Percentiles rank a stretch among this genome's conserved stretches.
Conservation (phyloP, 176 grass and related monocot genomes). For the Musa acuminata region DNA sequence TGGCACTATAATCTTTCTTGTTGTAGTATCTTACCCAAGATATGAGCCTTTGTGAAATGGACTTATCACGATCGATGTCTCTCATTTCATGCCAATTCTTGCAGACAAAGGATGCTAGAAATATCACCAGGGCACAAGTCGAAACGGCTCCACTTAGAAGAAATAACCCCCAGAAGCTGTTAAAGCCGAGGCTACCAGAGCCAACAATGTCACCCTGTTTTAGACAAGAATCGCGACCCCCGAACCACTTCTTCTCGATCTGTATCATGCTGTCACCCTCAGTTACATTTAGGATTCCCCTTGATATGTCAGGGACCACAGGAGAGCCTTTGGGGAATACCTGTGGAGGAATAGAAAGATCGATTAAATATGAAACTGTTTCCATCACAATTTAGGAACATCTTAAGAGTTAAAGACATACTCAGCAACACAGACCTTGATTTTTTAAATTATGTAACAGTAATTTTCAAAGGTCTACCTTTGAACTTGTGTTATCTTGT, state of each 20-base stretch:
- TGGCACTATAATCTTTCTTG: neutral
- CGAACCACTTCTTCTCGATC: constrained; percentile 46
- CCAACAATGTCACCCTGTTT: constrained; percentile 4
- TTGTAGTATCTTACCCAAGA: constrained; percentile 1
- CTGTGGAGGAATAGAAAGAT: constrained; percentile 20
- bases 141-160: constrained; percentile 32
- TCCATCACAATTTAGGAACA: neutral
- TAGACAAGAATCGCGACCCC: constrained; percentile 18
- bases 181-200: constrained; percentile 28
- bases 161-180: constrained; percentile 42
- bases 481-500: too few species aligned
- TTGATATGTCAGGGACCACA: constrained; percentile 32
- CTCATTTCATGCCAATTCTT: constrained; percentile 22
- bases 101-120: constrained; percentile 21
- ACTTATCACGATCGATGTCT: neutral
- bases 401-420: too few species aligned
- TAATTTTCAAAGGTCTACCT: too few species aligned
- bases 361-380: too few species aligned
- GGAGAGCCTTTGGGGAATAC: constrained; percentile 34
- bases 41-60: neutral
- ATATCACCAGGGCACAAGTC: constrained; percentile 27
- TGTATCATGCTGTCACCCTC: constrained; percentile 24
- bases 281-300: constrained; percentile 50
- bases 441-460: too few species aligned
- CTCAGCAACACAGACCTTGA: too few species aligned